Base-by-base conservation (phyloP, 164 flowering plant species). In the Chimonanthus salicifolius region DNA sequence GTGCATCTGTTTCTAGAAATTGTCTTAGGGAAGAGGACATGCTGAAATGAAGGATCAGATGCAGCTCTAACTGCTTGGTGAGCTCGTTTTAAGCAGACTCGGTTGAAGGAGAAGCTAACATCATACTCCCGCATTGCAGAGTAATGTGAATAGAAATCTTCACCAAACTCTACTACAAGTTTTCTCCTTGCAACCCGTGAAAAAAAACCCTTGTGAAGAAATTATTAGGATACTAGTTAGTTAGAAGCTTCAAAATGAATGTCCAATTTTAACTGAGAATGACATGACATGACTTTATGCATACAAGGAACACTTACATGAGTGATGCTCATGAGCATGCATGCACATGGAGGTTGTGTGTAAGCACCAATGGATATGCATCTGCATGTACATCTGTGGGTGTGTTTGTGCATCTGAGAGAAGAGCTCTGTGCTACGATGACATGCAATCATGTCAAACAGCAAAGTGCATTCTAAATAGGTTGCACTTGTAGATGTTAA, bases 41-140 rank as follows among this genome's bases (percentile, higher is more conserved):
- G 70, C 60, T 62, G 50, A 54, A 77, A 85, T n/a, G 50, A 71
- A 77, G 78, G 49, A 68, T 70, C 80, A 46, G 78, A 68, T 46
- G 75, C 81, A 50, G 79, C 81, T 71, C 78, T 72, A 74, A 86
- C 46, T 71, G 87, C 85, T 75, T 84, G 83, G 73, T 82, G 86
- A 68, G 73, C 81, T 33, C 89, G 78, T 70, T 84, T 83, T 51
- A 86, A 74, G 73, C 86, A 80, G 45, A 82, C 82, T 77, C 85
- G 74, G 73, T 83, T 83, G 80, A 84, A 82, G 47, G 86, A 82
- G 78, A 86, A 86, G 72, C 81, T 82, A n/a, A 86, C 73, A 62
- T 86, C 83, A 58, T 86, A 86, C 63, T 70, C 72, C 63, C 70
- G 11, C 13, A 60, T 64, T 6, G 74, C 11, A 18, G 49, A 47